Conservation (phyloP, 2,329 filamentous ascomycete genomes). For the Venturia pyrina region DNA sequence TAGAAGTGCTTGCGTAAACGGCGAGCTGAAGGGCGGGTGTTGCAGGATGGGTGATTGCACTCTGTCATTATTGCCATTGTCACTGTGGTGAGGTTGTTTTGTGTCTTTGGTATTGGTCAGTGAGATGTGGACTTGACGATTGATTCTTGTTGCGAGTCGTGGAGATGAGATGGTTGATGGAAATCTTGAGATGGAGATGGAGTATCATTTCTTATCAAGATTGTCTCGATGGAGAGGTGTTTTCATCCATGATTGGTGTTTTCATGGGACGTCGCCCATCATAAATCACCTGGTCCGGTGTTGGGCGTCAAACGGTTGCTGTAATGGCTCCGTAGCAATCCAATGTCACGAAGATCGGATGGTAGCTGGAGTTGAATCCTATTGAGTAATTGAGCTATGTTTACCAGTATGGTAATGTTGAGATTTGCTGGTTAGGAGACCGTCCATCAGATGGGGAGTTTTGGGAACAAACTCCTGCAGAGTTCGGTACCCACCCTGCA, state of each 20-base stretch:
- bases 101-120: no score
- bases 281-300: background rate
- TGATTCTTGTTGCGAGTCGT: background rate
- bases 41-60: background rate
- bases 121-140: background rate
- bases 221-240: background rate
- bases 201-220: background rate
- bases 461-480: no score
- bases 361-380: background rate
- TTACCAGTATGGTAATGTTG: background rate
- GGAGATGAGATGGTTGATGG: background rate
- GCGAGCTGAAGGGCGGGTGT: background rate
- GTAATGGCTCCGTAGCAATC: background rate
- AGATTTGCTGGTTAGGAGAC: background rate
- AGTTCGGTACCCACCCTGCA: no score
- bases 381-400: background rate
- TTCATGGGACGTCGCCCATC: background rate
- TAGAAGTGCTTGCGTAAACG: background rate
- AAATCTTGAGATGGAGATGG: background rate
- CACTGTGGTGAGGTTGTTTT: background rate
- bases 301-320: background rate
- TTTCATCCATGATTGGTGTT: background rate
- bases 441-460: no score
- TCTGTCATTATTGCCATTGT: background rate
- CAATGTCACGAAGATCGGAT: background rate